Evolutionary conservation across 352 stramenopile genomes (phyloP).

Genomic region (Phytophthora ohioensis): DNA sequence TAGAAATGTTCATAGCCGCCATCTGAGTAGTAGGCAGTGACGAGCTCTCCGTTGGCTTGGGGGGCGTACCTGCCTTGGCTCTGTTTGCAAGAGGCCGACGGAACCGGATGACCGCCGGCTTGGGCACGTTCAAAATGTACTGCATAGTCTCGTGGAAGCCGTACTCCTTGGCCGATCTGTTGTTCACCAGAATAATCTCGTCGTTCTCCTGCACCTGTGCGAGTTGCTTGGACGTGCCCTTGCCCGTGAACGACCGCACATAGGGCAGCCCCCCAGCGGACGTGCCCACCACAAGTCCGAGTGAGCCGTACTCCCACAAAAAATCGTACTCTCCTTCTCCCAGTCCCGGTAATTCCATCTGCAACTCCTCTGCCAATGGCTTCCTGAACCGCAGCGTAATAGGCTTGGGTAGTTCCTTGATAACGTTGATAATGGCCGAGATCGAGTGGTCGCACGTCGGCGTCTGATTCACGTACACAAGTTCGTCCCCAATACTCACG

Average conservation of each 20-base stretch:
- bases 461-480: slow-evolving; percentile 86
- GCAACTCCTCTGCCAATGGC: slow-evolving; percentile 55
- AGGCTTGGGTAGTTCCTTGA: slow-evolving; percentile 82
- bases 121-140: slow-evolving; percentile 88
- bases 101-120: slow-evolving; percentile 82
- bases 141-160: slow-evolving; percentile 86
- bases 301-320: slow-evolving; percentile 80
- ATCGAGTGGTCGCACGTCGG: slow-evolving; percentile 78
- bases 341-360: slow-evolving; percentile 61
- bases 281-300: slow-evolving; percentile 78
- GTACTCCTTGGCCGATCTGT: slow-evolving; percentile 51
- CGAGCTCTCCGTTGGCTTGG: slow-evolving; percentile 19
- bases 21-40: slow-evolving; percentile 36
- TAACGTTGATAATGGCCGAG: slow-evolving; percentile 74
- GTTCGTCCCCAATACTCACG: slow-evolving; percentile 66
- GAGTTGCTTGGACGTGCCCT: slow-evolving; percentile 78
- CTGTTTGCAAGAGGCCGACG: slow-evolving; percentile 42
- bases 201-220: slow-evolving; percentile 76
- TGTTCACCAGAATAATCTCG: slow-evolving; percentile 87
- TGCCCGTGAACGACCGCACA: slow-evolving; percentile 85
- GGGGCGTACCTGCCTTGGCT: slow-evolving; percentile 24
- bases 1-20: slow-evolving; percentile 29
- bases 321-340: slow-evolving; percentile 84
- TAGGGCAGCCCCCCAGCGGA: slow-evolving; percentile 65
- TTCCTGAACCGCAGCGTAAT: slow-evolving; percentile 82